Evolutionary conservation across 768 basidiomycete genomes (phyloP).

Genomic region (Pleurotus salmoneostramineus): DNA sequence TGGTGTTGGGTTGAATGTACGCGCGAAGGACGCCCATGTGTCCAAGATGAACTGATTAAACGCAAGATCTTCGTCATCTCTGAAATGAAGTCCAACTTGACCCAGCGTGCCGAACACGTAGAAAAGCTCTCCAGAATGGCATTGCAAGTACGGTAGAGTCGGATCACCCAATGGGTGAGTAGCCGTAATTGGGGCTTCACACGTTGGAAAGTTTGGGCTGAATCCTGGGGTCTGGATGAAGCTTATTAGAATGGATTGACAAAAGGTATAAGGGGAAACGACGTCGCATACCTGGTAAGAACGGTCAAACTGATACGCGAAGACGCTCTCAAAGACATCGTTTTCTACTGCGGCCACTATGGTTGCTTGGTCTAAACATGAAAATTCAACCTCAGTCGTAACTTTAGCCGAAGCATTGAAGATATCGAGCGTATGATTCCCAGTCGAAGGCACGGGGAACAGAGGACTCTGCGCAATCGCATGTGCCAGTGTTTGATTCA

Average conservation of each 20-base stretch:
- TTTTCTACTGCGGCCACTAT: slow-evolving; percentile 37
- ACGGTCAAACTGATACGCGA: slow-evolving; percentile 44
- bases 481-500: slow-evolving; percentile 1
- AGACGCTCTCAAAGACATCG: slow-evolving; percentile 35
- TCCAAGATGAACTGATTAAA: slow-evolving; percentile 41
- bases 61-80: slow-evolving; percentile 41
- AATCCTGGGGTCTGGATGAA: slow-evolving; percentile 25
- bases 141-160: slow-evolving; percentile 43
- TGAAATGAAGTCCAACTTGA: slow-evolving; percentile 34
- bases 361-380: slow-evolving; percentile 47
- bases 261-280: background rate
- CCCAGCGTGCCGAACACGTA: slow-evolving; percentile 30
- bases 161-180: slow-evolving; percentile 44
- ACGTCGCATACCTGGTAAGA: slow-evolving; percentile 24
- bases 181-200: slow-evolving; percentile 36
- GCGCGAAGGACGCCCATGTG: slow-evolving; percentile 42
- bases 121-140: slow-evolving; percentile 28
- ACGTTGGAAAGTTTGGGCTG: slow-evolving; percentile 38
- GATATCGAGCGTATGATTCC: slow-evolving; percentile 33
- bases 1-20: slow-evolving; percentile 46
- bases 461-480: slow-evolving; percentile 16
- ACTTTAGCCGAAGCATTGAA: slow-evolving; percentile 44
- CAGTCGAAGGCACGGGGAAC: slow-evolving; percentile 33
- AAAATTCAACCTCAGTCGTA: slow-evolving; percentile 41
- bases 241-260: background rate